Percentiles rank a stretch among this genome's conserved stretches.
These are phyloP conservation scores for Fusarium staphyleae DNA, from an alignment of 2,329 filamentous ascomycete genomes.

Conservation along the genomic window DNA sequence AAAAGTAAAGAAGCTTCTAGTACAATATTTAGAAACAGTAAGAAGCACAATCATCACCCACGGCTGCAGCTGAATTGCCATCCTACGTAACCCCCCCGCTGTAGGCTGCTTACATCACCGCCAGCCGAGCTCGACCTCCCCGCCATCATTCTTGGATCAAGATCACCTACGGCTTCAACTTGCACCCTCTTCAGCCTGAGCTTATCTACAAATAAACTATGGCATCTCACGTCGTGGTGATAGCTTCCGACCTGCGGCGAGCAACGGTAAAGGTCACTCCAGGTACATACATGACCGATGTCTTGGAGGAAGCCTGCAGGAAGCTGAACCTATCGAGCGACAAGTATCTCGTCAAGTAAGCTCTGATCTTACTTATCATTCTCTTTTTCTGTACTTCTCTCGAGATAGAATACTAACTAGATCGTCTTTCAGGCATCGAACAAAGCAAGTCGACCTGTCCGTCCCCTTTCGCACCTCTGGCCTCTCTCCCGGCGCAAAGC, in stretches of 20 bases:
- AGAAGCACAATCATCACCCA: neutral
- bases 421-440: conserved; percentile 68
- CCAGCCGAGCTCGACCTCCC: conserved; percentile 22
- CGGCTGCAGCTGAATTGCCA: conserved; percentile 15
- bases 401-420: neutral
- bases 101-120: conserved; percentile 33
- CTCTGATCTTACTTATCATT: neutral
- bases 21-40: too few species aligned
- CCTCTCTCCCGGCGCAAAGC: conserved; percentile 83
- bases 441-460: conserved; percentile 86
- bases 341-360: conserved; percentile 82
- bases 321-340: conserved; percentile 78
- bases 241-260: conserved; percentile 79
- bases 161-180: neutral
- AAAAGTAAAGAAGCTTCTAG: too few species aligned
- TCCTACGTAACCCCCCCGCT: conserved; percentile 23
- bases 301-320: conserved; percentile 85
- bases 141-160: conserved; percentile 9
- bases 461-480: conserved; percentile 84
- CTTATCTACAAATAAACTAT: conserved; percentile 57
- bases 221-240: conserved; percentile 88
- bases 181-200: neutral
- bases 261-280: conserved; percentile 84
- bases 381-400: neutral
- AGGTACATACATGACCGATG: conserved; percentile 80